A percentile compares a stretch with the other conserved stretches of the same genome.
These are phyloP conservation scores for Luvunga scandens DNA, from an alignment of 345 rosid species.

Conservation along the genomic window DNA sequence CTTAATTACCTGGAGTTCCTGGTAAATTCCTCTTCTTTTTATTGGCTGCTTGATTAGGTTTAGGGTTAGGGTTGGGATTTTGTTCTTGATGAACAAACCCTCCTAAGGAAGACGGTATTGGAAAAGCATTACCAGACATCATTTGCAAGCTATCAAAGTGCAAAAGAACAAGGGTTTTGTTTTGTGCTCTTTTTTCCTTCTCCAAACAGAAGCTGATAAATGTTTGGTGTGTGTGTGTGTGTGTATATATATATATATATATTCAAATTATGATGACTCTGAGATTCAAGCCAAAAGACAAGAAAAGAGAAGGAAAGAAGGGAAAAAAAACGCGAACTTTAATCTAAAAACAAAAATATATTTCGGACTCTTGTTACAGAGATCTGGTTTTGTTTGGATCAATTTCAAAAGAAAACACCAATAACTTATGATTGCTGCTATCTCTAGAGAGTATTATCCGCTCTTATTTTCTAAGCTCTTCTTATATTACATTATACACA, in stretches of 20 bases:
- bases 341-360: conserved; percentile 27
- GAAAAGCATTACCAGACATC: conserved; percentile 70
- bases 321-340: conserved; percentile 38
- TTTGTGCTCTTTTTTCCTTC: background rate
- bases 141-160: conserved; percentile 37
- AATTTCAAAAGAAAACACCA: conserved; percentile 44
- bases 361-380: conserved; percentile 45
- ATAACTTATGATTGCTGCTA: conserved; percentile 20
- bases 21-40: conserved; percentile 87
- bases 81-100: conserved; percentile 52
- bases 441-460: background rate
- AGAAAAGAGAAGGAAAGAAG: conserved; percentile 16
- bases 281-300: conserved; percentile 66
- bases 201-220: conserved; percentile 55
- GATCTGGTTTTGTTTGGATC: conserved; percentile 40
- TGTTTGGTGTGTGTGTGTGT: conserved; percentile 20
- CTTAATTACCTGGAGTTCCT: conserved; percentile 77
- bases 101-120: conserved; percentile 47
- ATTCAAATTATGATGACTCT: conserved; percentile 43
- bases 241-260: background rate
- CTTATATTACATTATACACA: conserved; percentile 3
- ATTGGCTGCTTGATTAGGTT: conserved; percentile 33
- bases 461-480: conserved; percentile 11
- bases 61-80: conserved; percentile 66
- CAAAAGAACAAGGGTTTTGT: conserved; percentile 34